Evolutionary conservation across 108 stramenopile species (phyloP), one percentile per base, ranked within the genome.

Genomic region (Nitzschia inconspicua): DNA sequence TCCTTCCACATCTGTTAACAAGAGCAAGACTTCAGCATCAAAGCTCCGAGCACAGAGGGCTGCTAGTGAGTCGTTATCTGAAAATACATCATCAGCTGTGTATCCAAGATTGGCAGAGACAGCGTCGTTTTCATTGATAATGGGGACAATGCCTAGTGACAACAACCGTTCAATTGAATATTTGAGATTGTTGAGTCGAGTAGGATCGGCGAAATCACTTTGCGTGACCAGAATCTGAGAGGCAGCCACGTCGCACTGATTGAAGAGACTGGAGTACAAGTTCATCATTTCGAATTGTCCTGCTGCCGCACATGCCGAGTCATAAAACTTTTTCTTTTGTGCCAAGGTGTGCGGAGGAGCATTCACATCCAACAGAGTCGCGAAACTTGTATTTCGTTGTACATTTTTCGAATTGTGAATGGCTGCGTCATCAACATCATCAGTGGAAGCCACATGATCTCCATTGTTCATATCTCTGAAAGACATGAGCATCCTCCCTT

Each of bases 201-300:
- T 25, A 31, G 60, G 62, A 73, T 93, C 80, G 16, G 63, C 54
- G 71, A 97, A 98, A 75, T 96, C 95, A 29, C 72, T 72, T 64
- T 89, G 86, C 3, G 97, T 97, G 47, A 96, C 70, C 35, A 98
- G 78, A 51, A 98, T 76, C 65, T 98, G 95, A 1, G 91, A 91
- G 24, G 91, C 76, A 2, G 87, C 63, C 27, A 93, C 74, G 65
- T 95, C 95, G 56, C 72, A 77, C 58, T 93, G 91, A 23, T 59
- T 69, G 67, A 98, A 96, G 16, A 98, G 81, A 35, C 79, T 80
- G 22, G 77, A 77, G 52, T 98, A 98, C 44, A 98, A 62, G 50
- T 90, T 94, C 97, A 98, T 98, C 86, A 98, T 84, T 61, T 95
- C 95, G 44, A 98, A 91, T 59, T 98, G 97, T 27, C 97, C 97